Percentiles rank a stretch among this genome's conserved stretches.
phyloP scores from a whole-genome alignment of 164 flowering plant genomes.

The Pachysandra terminalis region DNA sequence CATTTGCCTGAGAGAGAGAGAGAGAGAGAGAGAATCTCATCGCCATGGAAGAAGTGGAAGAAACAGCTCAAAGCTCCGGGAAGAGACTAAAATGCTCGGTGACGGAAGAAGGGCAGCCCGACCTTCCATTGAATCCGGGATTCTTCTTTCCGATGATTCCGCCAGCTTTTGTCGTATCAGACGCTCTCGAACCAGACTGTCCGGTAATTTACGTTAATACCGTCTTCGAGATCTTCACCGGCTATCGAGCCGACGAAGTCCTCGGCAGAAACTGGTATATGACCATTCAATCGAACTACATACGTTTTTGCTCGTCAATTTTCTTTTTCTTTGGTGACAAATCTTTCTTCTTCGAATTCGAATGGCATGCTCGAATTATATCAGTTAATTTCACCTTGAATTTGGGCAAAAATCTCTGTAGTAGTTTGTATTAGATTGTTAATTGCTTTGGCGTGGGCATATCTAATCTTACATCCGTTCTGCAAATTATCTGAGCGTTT shows the following conservation, averaged over 20 bases:
- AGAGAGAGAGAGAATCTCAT: conserved; percentile 7
- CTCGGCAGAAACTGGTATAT: conserved; percentile 82
- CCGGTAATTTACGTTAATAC: conserved; percentile 86
- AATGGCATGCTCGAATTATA: too few relatives aligned
- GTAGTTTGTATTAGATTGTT: too few relatives aligned
- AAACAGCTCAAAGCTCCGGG: conserved; percentile 11
- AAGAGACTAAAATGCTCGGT: conserved; percentile 28
- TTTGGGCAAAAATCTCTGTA: too few relatives aligned
- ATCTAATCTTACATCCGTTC: too few relatives aligned
- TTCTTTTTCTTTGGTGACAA: background rate
- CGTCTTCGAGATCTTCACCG: conserved; percentile 70
- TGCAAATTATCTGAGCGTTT: too few relatives aligned
- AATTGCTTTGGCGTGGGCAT: too few relatives aligned
- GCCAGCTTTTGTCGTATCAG: conserved; percentile 72
- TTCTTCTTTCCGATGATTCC: conserved; percentile 53
- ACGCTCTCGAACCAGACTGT: conserved; percentile 75
- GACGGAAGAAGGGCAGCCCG: conserved; percentile 22
- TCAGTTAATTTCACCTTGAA: too few relatives aligned
- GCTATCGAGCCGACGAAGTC: conserved; percentile 82
- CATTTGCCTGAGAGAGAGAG: background rate
- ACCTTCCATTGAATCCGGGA: conserved; percentile 29
- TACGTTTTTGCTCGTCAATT: background rate
- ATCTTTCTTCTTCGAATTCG: background rate
- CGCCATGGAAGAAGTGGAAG: conserved; percentile 7
- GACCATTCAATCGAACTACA: background rate